Evolutionary conservation across 2,329 filamentous ascomycete genomes (phyloP).

Genomic region (Trichoderma afroharzianum): DNA sequence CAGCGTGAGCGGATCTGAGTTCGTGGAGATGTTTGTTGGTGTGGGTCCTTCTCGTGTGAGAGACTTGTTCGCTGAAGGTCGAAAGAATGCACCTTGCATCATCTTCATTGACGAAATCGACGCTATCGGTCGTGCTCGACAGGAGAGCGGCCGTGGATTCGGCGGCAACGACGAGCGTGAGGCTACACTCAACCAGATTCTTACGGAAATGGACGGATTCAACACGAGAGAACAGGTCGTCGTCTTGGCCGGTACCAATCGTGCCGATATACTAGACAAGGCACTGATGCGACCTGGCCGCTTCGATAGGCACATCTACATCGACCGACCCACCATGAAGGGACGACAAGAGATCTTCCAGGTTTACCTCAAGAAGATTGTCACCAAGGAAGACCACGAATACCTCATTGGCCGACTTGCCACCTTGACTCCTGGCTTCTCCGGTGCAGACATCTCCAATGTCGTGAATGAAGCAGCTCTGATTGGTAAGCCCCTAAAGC

Average conservation of each 20-base stretch:
- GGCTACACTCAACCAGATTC: conserved; percentile 93
- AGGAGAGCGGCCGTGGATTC: conserved; percentile 66
- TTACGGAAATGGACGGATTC: conserved; percentile 99
- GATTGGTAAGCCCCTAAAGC: conserved; percentile 60
- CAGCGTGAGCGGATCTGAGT: conserved; percentile 96
- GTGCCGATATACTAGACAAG: conserved; percentile 90
- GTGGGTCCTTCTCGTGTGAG: conserved; percentile 93
- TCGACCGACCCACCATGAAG: conserved; percentile 94
- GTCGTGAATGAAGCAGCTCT: conserved; percentile 96
- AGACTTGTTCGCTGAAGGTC: conserved; percentile 88
- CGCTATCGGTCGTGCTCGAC: conserved; percentile 87
- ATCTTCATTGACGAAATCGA: conserved; percentile 99
- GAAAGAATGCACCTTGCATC: conserved; percentile 96
- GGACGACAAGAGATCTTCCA: conserved; percentile 94
- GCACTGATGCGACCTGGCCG: conserved; percentile 94
- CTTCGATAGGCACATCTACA: conserved; percentile 94
- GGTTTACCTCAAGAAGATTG: conserved; percentile 91
- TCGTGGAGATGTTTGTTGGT: conserved; percentile 99
- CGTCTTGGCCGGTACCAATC: conserved; percentile 93
- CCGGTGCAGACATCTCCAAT: conserved; percentile 96
- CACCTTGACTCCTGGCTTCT: conserved; percentile 92
- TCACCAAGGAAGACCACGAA: conserved; percentile 85
- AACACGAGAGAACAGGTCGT: conserved; percentile 96
- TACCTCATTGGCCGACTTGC: conserved; percentile 84
- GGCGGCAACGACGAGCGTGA: conserved; percentile 97